Base-by-base conservation (phyloP, 768 basidiomycete genomes). In the Boletus speciosus region DNA sequence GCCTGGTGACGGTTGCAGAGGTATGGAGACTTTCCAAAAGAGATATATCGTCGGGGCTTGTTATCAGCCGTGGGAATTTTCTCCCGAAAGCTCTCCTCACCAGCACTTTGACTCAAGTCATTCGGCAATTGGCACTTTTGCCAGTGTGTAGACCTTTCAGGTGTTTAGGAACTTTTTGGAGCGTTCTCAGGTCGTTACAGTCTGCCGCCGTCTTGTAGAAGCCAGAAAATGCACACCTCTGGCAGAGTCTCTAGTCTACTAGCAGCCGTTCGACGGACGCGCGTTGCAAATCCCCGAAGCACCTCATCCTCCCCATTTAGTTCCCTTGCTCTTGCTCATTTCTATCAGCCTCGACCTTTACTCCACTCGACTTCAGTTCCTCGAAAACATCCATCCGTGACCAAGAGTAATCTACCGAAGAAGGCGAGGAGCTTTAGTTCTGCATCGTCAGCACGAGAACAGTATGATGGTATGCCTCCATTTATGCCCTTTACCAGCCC, bases 381-480 rank as follows among this genome's bases (percentile, higher is more conserved):
- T 38, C 48, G 21, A 27, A 56, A 51, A 5, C 7, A 7, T 15
- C 19, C 27, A 19, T 34, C 29, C n/a, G 12, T 49, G 8, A 3
- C n/a, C 1, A 48, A 25, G 40, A 27, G 5, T 11, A 29, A 45
- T 37, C 29, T 5, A 23, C 23, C 9, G 19, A 51, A 49, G 15
- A 14, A 46, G 14, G 14, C 44, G 21, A 60, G 49, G 52, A 23
- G 35, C 15, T 51, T 56, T 31, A 43, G 49, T 2, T 27, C 47
- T 34, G 37, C 39, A n/a, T 42, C 42, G 15, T 27, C 44, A 1
- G 25, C n/a, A 29, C 54, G 2, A 45, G 52, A 54, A 29, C 40
- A 40, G 0, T 71, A 69, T 11, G 68, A 71, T 47, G 68, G 68
- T 69, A 51, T 44, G 58, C 9, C 16, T 46, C 0, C 2, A 35